Percentiles rank a stretch among this genome's conserved stretches.
phyloP scores from a whole-genome alignment of 345 rosid species.

The Luvunga scandens region DNA sequence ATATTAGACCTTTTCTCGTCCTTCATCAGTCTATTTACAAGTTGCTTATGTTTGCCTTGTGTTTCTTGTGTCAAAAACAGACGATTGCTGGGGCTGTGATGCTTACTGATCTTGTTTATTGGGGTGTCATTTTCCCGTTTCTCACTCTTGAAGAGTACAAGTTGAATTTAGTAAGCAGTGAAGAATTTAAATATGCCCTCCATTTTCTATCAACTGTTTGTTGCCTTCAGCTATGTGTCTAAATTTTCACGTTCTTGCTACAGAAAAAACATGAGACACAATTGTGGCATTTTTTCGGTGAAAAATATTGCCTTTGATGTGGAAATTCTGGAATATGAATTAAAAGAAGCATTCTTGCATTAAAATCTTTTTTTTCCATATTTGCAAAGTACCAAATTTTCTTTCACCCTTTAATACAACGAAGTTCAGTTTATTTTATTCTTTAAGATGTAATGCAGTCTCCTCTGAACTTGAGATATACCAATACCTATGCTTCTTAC shows the following conservation, averaged over 20 bases:
- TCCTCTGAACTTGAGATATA: neutral
- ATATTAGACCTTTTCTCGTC: neutral
- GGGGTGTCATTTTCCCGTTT: slow-evolving; percentile 65
- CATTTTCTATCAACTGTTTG: neutral
- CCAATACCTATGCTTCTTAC: neutral
- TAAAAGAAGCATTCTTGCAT: neutral
- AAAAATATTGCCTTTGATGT: neutral
- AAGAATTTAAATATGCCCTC: neutral
- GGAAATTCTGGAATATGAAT: neutral
- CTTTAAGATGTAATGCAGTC: neutral
- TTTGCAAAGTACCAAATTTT: neutral
- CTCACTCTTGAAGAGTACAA: slow-evolving; percentile 47
- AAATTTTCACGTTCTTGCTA: neutral
- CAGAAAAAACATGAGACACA: neutral
- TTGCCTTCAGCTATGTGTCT: neutral
- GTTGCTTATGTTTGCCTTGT: neutral
- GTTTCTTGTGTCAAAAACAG: slow-evolving; percentile 32
- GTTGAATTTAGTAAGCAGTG: slow-evolving; percentile 52
- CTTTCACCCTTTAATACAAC: too few relatives aligned
- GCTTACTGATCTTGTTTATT: slow-evolving; percentile 64
- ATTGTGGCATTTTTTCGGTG: neutral
- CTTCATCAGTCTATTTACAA: neutral
- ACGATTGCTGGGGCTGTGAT: slow-evolving; percentile 58
- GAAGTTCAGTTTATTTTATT: neutral
- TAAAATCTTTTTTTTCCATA: neutral